These are phyloP conservation scores for Starmerella kuoi DNA, from an alignment of 805 yeast species.

Conservation along the genomic window DNA sequence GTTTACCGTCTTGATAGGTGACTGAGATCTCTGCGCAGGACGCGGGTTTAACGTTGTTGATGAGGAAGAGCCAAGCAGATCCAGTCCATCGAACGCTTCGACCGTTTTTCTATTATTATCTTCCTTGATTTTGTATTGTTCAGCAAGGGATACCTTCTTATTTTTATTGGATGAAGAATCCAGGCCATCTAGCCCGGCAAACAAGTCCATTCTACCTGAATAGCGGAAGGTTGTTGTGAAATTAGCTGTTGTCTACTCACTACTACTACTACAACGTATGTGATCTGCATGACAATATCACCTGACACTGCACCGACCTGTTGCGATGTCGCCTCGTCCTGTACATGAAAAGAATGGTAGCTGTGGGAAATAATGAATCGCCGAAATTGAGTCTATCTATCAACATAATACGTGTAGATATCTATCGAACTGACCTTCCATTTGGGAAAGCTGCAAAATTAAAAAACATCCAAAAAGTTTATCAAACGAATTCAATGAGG, in stretches of 20 bases:
- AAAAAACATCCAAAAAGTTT: not conserved
- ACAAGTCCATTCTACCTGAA: conserved; percentile 23
- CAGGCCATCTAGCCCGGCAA: conserved; percentile 25
- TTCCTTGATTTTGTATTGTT: conserved; percentile 22
- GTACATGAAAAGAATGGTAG: not conserved
- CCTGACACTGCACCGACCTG: not conserved
- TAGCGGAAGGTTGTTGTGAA: not conserved
- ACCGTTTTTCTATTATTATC: conserved; percentile 7
- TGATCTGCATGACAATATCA: not conserved
- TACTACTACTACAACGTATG: not conserved
- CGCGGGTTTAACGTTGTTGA: not conserved
- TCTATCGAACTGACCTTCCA: too few relatives aligned
- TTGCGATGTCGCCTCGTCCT: not conserved
- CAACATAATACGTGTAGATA: too few relatives aligned
- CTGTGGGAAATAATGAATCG: too few relatives aligned
- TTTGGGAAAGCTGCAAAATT: too few relatives aligned
- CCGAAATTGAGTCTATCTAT: too few relatives aligned
- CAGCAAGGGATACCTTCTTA: conserved; percentile 26
- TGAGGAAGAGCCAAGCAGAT: conserved; percentile 18
- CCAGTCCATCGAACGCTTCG: conserved; percentile 24
- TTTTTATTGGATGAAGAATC: conserved; percentile 18
- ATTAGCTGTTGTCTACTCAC: not conserved
- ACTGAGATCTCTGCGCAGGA: not conserved
- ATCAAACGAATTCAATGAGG: not conserved
- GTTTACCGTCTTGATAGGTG: conserved; percentile 2